These are phyloP conservation scores for Penicillium sp. DNA, from an alignment of 2,329 filamentous ascomycete genomes.

Conservation along the genomic window DNA sequence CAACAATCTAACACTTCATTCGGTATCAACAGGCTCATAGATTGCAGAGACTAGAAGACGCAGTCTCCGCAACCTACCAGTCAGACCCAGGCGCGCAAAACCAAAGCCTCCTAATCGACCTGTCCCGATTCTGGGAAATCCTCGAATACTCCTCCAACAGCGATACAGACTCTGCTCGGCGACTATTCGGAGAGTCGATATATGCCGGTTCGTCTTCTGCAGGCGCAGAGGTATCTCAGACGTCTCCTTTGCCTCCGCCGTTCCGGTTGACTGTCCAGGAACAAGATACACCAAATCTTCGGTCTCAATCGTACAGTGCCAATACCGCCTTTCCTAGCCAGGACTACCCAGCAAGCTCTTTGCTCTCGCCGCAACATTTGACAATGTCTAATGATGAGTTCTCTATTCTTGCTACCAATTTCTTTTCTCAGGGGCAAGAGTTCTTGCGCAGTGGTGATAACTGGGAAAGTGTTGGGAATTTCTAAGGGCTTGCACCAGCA, in stretches of 20 bases:
- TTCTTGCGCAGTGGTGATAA: slow-evolving; percentile 39
- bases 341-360: slow-evolving; percentile 14
- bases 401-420: slow-evolving; percentile 48
- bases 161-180: slow-evolving; percentile 34
- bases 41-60: slow-evolving; percentile 42
- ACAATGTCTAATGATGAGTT: slow-evolving; percentile 40
- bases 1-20: not conserved
- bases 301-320: slow-evolving; percentile 18
- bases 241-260: slow-evolving; percentile 43
- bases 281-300: slow-evolving; percentile 13
- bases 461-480: slow-evolving; percentile 34
- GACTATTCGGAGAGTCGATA: slow-evolving; percentile 44
- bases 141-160: slow-evolving; percentile 46
- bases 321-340: slow-evolving; percentile 14
- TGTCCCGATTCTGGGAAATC: slow-evolving; percentile 49
- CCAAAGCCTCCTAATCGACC: slow-evolving; percentile 43
- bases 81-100: slow-evolving; percentile 33
- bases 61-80: slow-evolving; percentile 45
- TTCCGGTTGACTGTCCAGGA: slow-evolving; percentile 34
- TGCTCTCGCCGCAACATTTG: slow-evolving; percentile 23
- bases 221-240: slow-evolving; percentile 42
- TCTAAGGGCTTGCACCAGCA: slow-evolving; percentile 14
- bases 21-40: slow-evolving; percentile 36
- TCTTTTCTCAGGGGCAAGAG: slow-evolving; percentile 47
- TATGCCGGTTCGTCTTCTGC: slow-evolving; percentile 26